A percentile compares a stretch with the other conserved stretches of the same genome.
Evolutionary conservation across 345 rosid genomes (phyloP).

Genomic region (Eutrema japonicum): DNA sequence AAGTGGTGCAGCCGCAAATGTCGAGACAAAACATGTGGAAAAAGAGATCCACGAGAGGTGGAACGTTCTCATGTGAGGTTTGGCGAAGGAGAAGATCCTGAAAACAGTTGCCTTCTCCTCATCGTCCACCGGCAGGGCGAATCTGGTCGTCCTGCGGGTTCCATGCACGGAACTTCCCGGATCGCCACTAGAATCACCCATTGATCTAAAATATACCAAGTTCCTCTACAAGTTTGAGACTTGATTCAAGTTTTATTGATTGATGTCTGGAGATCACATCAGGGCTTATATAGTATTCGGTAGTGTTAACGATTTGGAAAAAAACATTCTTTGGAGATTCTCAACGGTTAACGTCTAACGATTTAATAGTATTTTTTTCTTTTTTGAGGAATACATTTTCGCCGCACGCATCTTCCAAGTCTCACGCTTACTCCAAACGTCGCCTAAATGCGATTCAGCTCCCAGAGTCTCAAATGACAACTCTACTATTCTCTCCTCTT

Average conservation of each 20-base stretch:
- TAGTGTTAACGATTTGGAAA: conserved; percentile 22
- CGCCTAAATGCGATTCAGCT: not conserved
- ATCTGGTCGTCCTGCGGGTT: conserved; percentile 59
- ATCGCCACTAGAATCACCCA: conserved; percentile 42
- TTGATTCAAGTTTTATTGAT: conserved; percentile 21
- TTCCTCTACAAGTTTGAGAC: conserved; percentile 8
- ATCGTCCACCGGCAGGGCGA: conserved; percentile 61
- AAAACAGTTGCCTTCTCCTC: conserved; percentile 72
- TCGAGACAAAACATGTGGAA: conserved; percentile 77
- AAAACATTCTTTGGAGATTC: conserved; percentile 38
- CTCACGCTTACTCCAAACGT: conserved; percentile 36
- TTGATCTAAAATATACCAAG: not conserved
- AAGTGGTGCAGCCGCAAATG: conserved; percentile 83
- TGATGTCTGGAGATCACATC: not conserved
- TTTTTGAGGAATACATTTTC: conserved; percentile 36
- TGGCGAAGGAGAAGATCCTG: conserved; percentile 62
- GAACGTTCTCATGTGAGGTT: conserved; percentile 82
- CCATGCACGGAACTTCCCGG: conserved; percentile 78
- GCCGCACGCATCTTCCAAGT: conserved; percentile 35
- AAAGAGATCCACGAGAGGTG: conserved; percentile 89
- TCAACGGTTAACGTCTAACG: conserved; percentile 35
- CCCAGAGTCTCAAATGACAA: no score
- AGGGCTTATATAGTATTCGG: conserved; percentile 22
- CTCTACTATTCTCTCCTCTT: no score
- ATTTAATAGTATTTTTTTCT: not conserved